Evolutionary conservation across 768 basidiomycete genomes (phyloP), one percentile per base, ranked within the genome.

Genomic region (Mycena floridula): DNA sequence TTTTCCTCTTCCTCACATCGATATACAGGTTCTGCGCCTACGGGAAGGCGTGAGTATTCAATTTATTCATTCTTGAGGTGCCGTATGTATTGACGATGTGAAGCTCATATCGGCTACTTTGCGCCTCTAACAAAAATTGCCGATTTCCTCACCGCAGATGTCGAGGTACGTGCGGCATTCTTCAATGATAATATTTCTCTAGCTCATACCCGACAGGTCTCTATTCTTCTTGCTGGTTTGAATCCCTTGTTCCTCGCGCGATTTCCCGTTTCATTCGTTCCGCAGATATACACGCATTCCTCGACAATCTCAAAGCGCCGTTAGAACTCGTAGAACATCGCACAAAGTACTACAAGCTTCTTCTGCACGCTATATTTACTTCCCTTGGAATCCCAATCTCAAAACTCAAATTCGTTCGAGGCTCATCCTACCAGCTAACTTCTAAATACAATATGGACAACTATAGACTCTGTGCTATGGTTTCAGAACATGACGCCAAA

Each of bases 51-150:
- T 97, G 63, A 66, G 89, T 66, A 8, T 49, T 9, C 6, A 27
- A 43, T 40, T 51, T 18, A 11, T 48, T n/a, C 13, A 37, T 8
- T 16, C 22, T 35, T 20, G 15, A 40, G 5, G 9, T 21, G 21
- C 25, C 8, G 39, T 18, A 48, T 47, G 25, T 39, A 44, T 20
- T 40, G 44, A 45, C 38, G 40, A 46, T 42, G 47, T 35, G 30
- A 55, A 98, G 95, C 95, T 6, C 96, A 98, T 57, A 85, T 98
- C 46, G 96, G 90, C 5, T 99, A 99, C 73, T 95, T 96, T 60
- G 95, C 95, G 0, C 82, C 96, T 2, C 67, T 98, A 49, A 83
- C 81, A 20, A 99, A 99, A 72, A 89, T 99, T 46, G 91, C 93
- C 7, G 95, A 98, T 68, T 98, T 99, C 64, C 66, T 98, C 36